Evolutionary conservation across 352 stramenopile species (phyloP), one percentile per base, ranked within the genome.

Genomic region (Thalassiosira exigua): DNA sequence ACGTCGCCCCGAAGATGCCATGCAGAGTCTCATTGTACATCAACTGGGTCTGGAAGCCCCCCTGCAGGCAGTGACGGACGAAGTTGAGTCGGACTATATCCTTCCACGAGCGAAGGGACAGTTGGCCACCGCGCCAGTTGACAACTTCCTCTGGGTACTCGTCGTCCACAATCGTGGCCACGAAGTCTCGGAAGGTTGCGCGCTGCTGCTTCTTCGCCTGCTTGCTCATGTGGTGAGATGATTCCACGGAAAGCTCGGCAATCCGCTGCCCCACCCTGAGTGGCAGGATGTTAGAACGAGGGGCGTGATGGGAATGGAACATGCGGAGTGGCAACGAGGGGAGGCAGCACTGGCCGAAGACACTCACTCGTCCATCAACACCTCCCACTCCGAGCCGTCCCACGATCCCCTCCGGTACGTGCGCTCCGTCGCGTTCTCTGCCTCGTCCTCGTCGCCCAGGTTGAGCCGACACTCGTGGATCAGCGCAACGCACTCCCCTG

Each of bases 21-120:
- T 92, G 86, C 50, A 94, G 57, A 11, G 83, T 92, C 24, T 77
- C 66, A 77, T 94, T 94, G 14, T 78, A 87, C 68, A 87, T 83
- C 11, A 94, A 42, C 70, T 93, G 89, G n/a, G 85, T 74, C 79
- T 94, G 90, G 71, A 95, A 94, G 41, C 89, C 91, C 44, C 87
- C 88, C 64, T 95, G 91, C 0, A 94, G 71, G 73, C 90, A 94
- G 52, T 86, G 84, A 58, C 89, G 65, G 27, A 95, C 64, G 71
- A 92, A 93, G 61, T 93, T 89, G 14, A 94, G 80, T 32, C 91
- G 85, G 33, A 93, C 82, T 64, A 95, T 89, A 58, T 94, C 90
- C 56, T 82, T 85, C 86, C 86, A 94, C 4, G 73, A 87, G 17
- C 27, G 75, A 14, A 94, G 51, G 41, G 73, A 77, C 41, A 94